Evolutionary conservation across 768 basidiomycete genomes (phyloP).

Genomic region (Pleurotus tuber-regium): DNA sequence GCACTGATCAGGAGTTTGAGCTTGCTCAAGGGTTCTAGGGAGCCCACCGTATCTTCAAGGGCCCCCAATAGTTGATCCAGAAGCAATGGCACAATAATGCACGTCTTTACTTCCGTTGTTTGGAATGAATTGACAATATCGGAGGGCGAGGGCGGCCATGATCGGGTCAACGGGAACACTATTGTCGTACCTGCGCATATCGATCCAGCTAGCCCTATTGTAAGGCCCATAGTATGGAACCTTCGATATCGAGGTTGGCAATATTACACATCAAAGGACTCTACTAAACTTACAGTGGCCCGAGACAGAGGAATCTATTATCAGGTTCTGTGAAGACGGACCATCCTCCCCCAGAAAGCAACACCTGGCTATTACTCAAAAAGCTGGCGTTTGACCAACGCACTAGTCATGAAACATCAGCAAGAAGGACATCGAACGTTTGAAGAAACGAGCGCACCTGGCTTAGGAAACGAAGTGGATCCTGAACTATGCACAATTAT

Average conservation of each 20-base stretch:
- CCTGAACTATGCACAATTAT: conserved; percentile 16
- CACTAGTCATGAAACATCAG: conserved; percentile 3
- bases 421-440: background rate
- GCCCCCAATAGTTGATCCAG: conserved; percentile 10
- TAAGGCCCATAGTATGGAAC: conserved; percentile 14
- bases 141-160: conserved; percentile 16
- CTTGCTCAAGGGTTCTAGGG: conserved; percentile 1
- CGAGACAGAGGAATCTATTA: conserved; percentile 15
- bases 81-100: conserved; percentile 12
- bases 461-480: conserved; percentile 14
- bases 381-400: conserved; percentile 11
- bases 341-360: conserved; percentile 13
- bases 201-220: conserved; percentile 11
- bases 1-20: conserved; percentile 11
- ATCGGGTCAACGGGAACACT: conserved; percentile 12
- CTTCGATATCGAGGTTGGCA: conserved; percentile 1
- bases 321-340: conserved; percentile 14
- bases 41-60: conserved; percentile 3
- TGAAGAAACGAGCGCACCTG: conserved; percentile 7
- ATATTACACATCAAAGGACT: background rate
- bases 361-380: conserved; percentile 13
- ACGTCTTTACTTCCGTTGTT: conserved; percentile 3
- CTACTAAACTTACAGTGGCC: conserved; percentile 11
- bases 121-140: conserved; percentile 13
- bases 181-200: conserved; percentile 14